Evolutionary conservation across 306 rosid species (phyloP).

Genomic region (Pachyrhizus erosus): DNA sequence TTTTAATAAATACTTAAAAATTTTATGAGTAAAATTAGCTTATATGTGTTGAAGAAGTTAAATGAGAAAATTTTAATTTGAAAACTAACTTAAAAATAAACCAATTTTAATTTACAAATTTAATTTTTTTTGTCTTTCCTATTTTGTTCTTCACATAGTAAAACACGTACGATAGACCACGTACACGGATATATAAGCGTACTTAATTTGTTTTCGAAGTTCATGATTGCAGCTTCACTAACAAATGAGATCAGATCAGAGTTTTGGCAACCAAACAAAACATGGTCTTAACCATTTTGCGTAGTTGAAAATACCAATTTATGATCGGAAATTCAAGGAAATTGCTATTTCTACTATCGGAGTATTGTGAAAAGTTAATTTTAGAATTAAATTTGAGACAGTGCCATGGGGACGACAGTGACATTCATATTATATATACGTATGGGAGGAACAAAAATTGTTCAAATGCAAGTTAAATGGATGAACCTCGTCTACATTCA

Average conservation of each 20-base stretch:
- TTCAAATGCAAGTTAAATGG: neutral
- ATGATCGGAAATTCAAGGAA: neutral
- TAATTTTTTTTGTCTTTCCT: too few relatives aligned
- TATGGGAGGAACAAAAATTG: neutral
- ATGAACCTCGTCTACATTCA: neutral
- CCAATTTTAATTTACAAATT: too few relatives aligned
- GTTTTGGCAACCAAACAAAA: neutral
- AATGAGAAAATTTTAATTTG: too few relatives aligned
- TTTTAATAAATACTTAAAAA: too few relatives aligned
- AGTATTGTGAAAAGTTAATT: neutral
- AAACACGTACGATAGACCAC: neutral
- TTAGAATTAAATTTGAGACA: neutral
- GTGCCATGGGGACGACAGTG: neutral
- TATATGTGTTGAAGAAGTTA: too few relatives aligned
- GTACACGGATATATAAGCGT: too few relatives aligned
- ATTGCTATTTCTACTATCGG: neutral
- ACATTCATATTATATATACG: neutral
- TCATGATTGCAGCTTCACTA: neutral
- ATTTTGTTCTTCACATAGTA: neutral
- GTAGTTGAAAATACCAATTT: too few relatives aligned
- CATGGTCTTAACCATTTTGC: too few relatives aligned
- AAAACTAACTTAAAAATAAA: too few relatives aligned
- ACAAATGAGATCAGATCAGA: neutral
- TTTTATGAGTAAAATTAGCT: too few relatives aligned
- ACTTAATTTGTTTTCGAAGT: neutral